Percentiles rank a stretch among this genome's conserved stretches.
Evolutionary conservation across 2,329 filamentous ascomycete species (phyloP).

Genomic region (Microsporum audouinii): DNA sequence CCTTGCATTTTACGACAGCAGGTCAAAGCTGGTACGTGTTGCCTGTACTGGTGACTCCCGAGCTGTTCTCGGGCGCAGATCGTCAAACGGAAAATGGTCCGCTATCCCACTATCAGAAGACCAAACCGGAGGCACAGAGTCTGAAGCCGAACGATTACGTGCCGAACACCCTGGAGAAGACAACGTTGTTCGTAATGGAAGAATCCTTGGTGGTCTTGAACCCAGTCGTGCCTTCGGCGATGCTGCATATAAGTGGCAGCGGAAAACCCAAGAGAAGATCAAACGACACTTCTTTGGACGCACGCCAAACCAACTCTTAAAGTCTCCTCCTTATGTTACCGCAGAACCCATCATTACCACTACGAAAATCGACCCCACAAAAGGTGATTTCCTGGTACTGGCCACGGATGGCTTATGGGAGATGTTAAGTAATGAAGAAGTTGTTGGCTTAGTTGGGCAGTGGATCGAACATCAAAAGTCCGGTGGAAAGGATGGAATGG

Average conservation of each 20-base stretch:
- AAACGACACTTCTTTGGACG: constrained; percentile 81
- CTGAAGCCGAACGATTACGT: constrained; percentile 71
- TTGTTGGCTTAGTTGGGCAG: constrained; percentile 87
- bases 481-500: constrained; percentile 30
- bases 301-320: constrained; percentile 61
- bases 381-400: constrained; percentile 90
- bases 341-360: constrained; percentile 91
- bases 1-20: constrained; percentile 88
- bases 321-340: constrained; percentile 92
- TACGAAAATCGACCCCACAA: constrained; percentile 76
- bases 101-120: constrained; percentile 83
- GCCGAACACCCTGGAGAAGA: constrained; percentile 82
- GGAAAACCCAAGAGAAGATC: constrained; percentile 70
- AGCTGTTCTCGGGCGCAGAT: constrained; percentile 75
- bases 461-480: constrained; percentile 73
- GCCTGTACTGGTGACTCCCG: constrained; percentile 95
- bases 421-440: constrained; percentile 97
- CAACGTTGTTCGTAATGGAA: constrained; percentile 74
- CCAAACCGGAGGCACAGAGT: constrained; percentile 81
- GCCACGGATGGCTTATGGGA: constrained; percentile 97
- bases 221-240: constrained; percentile 92
- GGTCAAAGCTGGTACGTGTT: constrained; percentile 75
- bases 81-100: constrained; percentile 74
- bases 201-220: constrained; percentile 83
- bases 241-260: constrained; percentile 91